Evolutionary conservation across 2,329 filamentous ascomycete genomes (phyloP), one percentile per base, ranked within the genome.

Genomic region (Scopulariopsis brevicaulis): DNA sequence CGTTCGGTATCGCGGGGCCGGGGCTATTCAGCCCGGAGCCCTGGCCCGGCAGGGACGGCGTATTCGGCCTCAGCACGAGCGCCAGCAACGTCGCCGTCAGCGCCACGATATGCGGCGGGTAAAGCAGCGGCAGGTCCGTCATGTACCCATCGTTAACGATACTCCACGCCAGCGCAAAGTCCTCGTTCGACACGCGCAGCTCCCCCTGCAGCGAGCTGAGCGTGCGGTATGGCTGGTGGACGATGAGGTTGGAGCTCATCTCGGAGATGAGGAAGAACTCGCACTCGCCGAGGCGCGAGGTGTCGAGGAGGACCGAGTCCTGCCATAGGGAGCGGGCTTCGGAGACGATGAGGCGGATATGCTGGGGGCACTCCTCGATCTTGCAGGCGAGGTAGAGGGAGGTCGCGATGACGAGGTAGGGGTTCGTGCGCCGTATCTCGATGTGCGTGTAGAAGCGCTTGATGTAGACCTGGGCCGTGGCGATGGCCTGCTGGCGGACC

Each of bases 361-460:
- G 94, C 70, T 97, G 93, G 2, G 94, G 94, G 55, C 86, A 92
- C 71, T 99, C 94, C 71, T 99, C 94, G 84, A 96, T 96, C 74
- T 99, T 99, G 75, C 91, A 96, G 22, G 94, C 92, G 40, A 99
- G 78, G 70, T 99, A 99, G 60, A 97, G 81, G 5, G 93, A 89
- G 1, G 94, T 97, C n/a, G 91, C 87, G 63, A 96, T 81, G 59
- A 97, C 84, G 40, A 97, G 84, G 68, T 96, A 96, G 4, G 93
- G 91, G 65, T 97, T 99, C 54, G 92, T 96, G 62, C 87, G 85
- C 59, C 93, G 87, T 63, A 97, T 91, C 67, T 96, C 91, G 65
- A 96, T 88, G 65, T 88, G 90, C 53, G 84, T 84, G 71, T 96
- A 97, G 77, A 96, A 97, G 60, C 94, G 85, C 67, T 95, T 93